A percentile compares a stretch with the other conserved stretches of the same genome.
Evolutionary conservation across 2,329 filamentous ascomycete genomes (phyloP).

Genomic region (Trichoderma lentiforme): DNA sequence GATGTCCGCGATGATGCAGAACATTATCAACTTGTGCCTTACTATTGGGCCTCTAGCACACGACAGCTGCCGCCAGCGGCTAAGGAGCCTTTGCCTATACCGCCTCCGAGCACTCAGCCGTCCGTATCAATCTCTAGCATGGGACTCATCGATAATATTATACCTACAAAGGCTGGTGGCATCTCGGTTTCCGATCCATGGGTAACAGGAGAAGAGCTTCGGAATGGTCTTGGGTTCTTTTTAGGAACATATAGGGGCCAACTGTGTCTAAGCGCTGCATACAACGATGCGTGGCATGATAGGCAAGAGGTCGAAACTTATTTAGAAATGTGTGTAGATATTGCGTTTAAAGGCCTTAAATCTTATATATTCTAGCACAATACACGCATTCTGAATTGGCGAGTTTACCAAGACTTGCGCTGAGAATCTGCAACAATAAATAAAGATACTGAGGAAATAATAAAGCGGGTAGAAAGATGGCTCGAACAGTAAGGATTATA

Average conservation of each 20-base stretch:
- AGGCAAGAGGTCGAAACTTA: slow-evolving; percentile 16
- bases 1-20: slow-evolving; percentile 30
- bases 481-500: no score
- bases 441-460: no score
- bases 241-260: slow-evolving; percentile 37
- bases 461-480: no score
- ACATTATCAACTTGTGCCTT: slow-evolving; percentile 27
- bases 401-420: no score
- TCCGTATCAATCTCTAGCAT: not conserved
- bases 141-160: slow-evolving; percentile 29
- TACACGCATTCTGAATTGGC: no score
- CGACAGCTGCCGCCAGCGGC: slow-evolving; percentile 14
- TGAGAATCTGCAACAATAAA: no score
- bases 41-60: slow-evolving; percentile 23
- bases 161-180: slow-evolving; percentile 26
- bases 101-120: not conserved
- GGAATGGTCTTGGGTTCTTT: slow-evolving; percentile 38
- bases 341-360: not conserved
- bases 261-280: slow-evolving; percentile 39
- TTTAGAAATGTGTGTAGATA: not conserved
- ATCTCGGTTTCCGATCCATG: slow-evolving; percentile 37
- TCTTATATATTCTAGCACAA: not conserved
- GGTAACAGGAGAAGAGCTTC: slow-evolving; percentile 45
- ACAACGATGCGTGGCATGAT: slow-evolving; percentile 43
- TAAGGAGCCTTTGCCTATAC: not conserved